phyloP scores from a whole-genome alignment of 345 rosid species.

The Erodium maritimum region DNA sequence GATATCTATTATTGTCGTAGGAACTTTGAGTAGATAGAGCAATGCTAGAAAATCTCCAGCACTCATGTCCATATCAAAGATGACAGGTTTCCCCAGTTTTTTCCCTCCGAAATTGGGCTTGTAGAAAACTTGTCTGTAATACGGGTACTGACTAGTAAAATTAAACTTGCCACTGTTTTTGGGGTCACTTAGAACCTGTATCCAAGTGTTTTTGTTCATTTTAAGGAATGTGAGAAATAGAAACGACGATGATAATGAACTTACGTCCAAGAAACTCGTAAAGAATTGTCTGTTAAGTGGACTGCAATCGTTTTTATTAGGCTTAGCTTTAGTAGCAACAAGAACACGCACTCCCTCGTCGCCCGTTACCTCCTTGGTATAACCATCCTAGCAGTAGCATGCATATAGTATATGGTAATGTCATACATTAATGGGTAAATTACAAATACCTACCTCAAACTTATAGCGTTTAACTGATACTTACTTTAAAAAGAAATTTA shows the following conservation, averaged over 20 bases:
- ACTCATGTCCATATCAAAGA: slow-evolving; percentile 88
- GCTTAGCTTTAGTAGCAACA: slow-evolving; percentile 57
- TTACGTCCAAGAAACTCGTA: slow-evolving; percentile 60
- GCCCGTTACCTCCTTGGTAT: slow-evolving; percentile 44
- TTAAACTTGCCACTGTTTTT: slow-evolving; percentile 47
- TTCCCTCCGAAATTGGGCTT: slow-evolving; percentile 34
- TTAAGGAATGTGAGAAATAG: not conserved
- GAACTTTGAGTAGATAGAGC: slow-evolving; percentile 61
- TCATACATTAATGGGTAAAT: no score
- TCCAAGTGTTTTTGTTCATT: not conserved
- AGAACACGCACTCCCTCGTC: slow-evolving; percentile 49
- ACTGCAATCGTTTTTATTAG: slow-evolving; percentile 25
- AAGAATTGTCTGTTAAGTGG: slow-evolving; percentile 46
- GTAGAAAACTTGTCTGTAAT: slow-evolving; percentile 36
- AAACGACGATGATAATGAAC: slow-evolving; percentile 8
- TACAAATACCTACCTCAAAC: no score
- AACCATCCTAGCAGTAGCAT: slow-evolving; percentile 45
- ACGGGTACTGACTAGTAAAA: slow-evolving; percentile 49
- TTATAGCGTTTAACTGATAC: no score
- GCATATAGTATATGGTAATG: not conserved
- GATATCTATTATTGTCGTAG: slow-evolving; percentile 44
- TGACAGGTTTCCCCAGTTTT: slow-evolving; percentile 45
- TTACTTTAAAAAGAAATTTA: no score
- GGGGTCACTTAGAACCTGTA: slow-evolving; percentile 52
- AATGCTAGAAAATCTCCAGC: slow-evolving; percentile 71